A percentile compares a stretch with the other conserved stretches of the same genome.
These are phyloP conservation scores for Bryoglossum gracile DNA, from an alignment of 495 filamentous ascomycete species.

Conservation along the genomic window DNA sequence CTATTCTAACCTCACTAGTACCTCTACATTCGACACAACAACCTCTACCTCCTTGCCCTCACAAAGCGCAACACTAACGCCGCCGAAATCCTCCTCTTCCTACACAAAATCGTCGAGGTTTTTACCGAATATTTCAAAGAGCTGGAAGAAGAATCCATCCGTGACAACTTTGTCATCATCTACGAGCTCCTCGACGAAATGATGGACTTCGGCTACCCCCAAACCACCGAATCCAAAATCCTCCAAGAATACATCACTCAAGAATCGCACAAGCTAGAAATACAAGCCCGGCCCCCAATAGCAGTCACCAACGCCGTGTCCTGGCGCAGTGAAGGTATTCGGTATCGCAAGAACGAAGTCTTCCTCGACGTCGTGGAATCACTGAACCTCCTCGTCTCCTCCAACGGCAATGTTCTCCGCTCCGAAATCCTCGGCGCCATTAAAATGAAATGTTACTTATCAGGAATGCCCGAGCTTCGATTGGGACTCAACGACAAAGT, in stretches of 20 bases:
- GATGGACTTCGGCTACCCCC: conserved; percentile 99
- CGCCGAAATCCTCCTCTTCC: conserved; percentile 94
- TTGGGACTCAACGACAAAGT: conserved; percentile 97
- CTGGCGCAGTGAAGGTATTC: conserved; percentile 96
- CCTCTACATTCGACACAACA: conserved; percentile 99
- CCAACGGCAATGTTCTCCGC: conserved; percentile 90
- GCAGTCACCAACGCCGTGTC: conserved; percentile 98
- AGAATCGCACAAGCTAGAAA: conserved; percentile 96
- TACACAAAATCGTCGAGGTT: conserved; percentile 97
- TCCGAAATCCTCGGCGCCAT: conserved; percentile 96
- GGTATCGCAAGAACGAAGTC: conserved; percentile 99
- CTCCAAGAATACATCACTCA: conserved; percentile 99
- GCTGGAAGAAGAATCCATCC: conserved; percentile 97
- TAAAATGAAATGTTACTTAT: conserved; percentile 99
- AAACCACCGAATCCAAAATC: conserved; percentile 98
- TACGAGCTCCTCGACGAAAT: conserved; percentile 99
- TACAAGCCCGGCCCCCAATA: conserved; percentile 98
- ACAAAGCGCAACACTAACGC: conserved; percentile 99
- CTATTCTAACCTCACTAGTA: conserved; percentile 64
- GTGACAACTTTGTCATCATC: conserved; percentile 99
- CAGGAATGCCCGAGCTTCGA: conserved; percentile 95
- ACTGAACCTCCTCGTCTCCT: conserved; percentile 89
- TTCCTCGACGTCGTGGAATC: conserved; percentile 98
- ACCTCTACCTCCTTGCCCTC: conserved; percentile 96
- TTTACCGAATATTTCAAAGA: conserved; percentile 99